phyloP scores from a whole-genome alignment of 257 asterid genomes.

The Lycium ferocissimum region DNA sequence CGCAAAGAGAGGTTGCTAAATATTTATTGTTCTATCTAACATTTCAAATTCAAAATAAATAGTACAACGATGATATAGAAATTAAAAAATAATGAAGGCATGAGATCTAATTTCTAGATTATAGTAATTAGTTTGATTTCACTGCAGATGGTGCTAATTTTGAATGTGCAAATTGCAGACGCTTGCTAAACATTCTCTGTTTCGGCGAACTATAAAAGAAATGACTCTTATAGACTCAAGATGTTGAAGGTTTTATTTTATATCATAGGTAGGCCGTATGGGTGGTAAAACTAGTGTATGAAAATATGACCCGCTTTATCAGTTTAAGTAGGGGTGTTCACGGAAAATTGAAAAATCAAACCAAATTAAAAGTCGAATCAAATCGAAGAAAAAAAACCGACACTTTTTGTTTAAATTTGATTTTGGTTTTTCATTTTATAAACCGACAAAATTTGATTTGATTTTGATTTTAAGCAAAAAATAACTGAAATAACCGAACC shows the following conservation, averaged over 20 bases:
- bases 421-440: too few relatives aligned
- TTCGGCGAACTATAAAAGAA: not conserved
- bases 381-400: too few relatives aligned
- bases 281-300: not conserved
- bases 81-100: not conserved
- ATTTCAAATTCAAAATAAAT: constrained; percentile 22
- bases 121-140: not conserved
- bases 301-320: too few relatives aligned
- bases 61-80: not conserved
- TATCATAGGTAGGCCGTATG: not conserved
- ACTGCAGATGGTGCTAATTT: not conserved
- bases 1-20: constrained; percentile 9
- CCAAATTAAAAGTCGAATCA: too few relatives aligned
- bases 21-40: not conserved
- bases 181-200: not conserved
- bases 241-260: not conserved
- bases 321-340: too few relatives aligned
- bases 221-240: not conserved
- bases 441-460: too few relatives aligned
- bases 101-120: not conserved
- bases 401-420: too few relatives aligned
- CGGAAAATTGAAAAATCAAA: too few relatives aligned
- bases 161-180: not conserved
- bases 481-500: too few relatives aligned
- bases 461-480: too few relatives aligned